Evolutionary conservation across 345 rosid species (phyloP).

Genomic region (Erodium maritimum): DNA sequence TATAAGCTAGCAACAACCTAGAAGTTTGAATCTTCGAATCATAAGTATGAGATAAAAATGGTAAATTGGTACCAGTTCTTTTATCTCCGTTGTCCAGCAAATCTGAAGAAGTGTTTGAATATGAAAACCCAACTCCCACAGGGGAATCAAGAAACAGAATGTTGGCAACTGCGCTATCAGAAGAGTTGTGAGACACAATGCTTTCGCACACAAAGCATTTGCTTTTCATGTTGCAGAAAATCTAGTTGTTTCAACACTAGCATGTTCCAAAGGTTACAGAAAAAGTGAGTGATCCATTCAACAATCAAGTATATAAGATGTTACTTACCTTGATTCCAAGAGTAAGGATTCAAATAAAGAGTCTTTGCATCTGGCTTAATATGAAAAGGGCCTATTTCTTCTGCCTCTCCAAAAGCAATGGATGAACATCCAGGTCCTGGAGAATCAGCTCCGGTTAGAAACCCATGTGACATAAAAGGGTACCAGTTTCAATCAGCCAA

Average conservation of each 20-base stretch:
- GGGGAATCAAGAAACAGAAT: conserved; percentile 83
- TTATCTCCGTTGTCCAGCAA: conserved; percentile 28
- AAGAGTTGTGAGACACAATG: conserved; percentile 5
- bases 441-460: conserved; percentile 7
- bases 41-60: conserved; percentile 10
- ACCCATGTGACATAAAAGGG: background rate
- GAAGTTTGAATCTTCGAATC: background rate
- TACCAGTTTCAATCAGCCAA: conserved; percentile 5
- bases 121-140: conserved; percentile 87
- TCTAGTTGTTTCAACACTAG: background rate
- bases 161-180: conserved; percentile 57
- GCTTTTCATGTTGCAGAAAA: background rate
- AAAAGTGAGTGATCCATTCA: too few relatives aligned
- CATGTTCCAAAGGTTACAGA: background rate
- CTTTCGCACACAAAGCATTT: background rate
- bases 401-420: conserved; percentile 75
- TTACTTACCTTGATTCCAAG: conserved; percentile 81
- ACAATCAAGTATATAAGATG: too few relatives aligned
- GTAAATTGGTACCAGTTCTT: conserved; percentile 40
- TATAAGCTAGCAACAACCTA: conserved; percentile 6
- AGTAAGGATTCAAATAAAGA: conserved; percentile 65
- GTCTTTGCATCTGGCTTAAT: conserved; percentile 63
- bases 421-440: conserved; percentile 98
- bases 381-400: conserved; percentile 91
- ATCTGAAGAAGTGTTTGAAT: conserved; percentile 71